Conservation (phyloP, 257 asterid species). For the Gynochthodes officinalis region DNA sequence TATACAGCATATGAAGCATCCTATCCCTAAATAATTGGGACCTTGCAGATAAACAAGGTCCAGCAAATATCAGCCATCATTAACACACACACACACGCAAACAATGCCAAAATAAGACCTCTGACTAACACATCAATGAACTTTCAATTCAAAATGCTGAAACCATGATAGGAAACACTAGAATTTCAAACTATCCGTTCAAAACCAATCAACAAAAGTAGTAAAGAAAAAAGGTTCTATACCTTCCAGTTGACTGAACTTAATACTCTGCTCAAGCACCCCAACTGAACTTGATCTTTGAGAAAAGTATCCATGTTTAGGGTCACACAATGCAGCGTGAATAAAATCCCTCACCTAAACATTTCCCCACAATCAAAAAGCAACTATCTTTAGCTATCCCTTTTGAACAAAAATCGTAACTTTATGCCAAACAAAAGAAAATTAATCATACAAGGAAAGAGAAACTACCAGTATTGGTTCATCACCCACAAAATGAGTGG, state of each 20-base stretch:
- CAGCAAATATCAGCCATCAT: not conserved
- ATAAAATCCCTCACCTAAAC: conserved; percentile 42
- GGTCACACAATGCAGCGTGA: conserved; percentile 77
- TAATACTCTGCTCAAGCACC: conserved; percentile 77
- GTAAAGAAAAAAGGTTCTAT: not conserved
- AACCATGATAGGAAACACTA: not conserved
- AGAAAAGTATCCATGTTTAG: conserved; percentile 75
- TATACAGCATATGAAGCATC: not conserved
- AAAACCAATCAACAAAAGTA: not conserved
- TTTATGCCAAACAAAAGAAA: not conserved
- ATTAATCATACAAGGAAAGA: not conserved
- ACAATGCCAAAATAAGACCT: not conserved
- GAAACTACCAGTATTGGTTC: conserved; percentile 61
- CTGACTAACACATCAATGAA: not conserved
- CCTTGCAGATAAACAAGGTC: not conserved
- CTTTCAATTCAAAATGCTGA: not conserved
- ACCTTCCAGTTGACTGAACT: conserved; percentile 82
- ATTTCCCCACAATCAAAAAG: not conserved
- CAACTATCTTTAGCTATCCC: not conserved
- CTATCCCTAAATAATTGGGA: not conserved
- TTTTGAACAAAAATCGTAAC: not conserved
- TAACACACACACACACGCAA: not conserved
- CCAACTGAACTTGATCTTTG: conserved; percentile 90
- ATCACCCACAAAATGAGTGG: conserved; percentile 64
- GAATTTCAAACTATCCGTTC: not conserved